Conservation (phyloP, 2,329 filamentous ascomycete genomes). For the Apiospora arundinis region DNA sequence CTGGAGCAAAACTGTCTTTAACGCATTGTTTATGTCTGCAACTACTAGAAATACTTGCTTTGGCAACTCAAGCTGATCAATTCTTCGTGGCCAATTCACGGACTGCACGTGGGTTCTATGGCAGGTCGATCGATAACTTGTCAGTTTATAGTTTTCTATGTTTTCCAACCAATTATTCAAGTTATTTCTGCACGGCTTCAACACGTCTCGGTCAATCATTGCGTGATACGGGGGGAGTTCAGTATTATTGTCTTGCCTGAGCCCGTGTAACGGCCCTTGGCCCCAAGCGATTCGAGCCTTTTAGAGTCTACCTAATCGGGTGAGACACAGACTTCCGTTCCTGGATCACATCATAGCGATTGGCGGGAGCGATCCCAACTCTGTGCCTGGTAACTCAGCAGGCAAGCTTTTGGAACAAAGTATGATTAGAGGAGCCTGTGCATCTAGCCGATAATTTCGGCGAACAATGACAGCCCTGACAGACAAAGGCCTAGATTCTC, state of each 20-base stretch:
- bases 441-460: slow-evolving; percentile 15
- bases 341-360: slow-evolving; percentile 17
- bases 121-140: neutral
- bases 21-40: neutral
- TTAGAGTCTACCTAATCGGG: neutral
- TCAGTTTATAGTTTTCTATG: neutral
- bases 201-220: neutral
- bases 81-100: neutral
- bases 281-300: neutral
- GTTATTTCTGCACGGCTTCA: neutral
- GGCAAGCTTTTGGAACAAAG: slow-evolving; percentile 4
- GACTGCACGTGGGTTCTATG: neutral
- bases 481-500: neutral
- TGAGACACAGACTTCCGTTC: slow-evolving; percentile 4
- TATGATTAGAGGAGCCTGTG: slow-evolving; percentile 16
- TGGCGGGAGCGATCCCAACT: slow-evolving; percentile 4
- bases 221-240: neutral
- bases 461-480: slow-evolving; percentile 6
- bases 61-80: neutral
- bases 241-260: slow-evolving; percentile 4
- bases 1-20: neutral
- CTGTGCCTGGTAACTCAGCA: slow-evolving; percentile 4
- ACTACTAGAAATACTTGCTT: neutral
- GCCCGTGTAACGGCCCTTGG: slow-evolving; percentile 5
- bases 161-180: neutral